phyloP scores from a whole-genome alignment of 2,329 filamentous ascomycete species.

The Ophiosphaerella narmari region DNA sequence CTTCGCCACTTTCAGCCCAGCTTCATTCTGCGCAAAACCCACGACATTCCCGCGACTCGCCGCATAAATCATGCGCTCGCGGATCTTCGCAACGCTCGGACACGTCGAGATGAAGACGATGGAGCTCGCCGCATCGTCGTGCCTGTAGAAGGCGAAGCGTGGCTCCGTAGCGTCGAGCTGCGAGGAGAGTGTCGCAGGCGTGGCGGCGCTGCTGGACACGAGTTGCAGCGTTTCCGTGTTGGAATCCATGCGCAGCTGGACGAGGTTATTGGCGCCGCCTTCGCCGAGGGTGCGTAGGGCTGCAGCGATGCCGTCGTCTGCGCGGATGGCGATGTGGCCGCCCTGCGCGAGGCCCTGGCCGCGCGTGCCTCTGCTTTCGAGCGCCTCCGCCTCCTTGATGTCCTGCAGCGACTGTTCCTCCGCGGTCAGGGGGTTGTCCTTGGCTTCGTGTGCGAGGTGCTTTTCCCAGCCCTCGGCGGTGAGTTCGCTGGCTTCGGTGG shows the following conservation, averaged over 20 bases:
- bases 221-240: slow-evolving; percentile 72
- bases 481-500: slow-evolving; percentile 71
- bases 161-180: slow-evolving; percentile 71
- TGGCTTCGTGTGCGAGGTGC: slow-evolving; percentile 69
- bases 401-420: slow-evolving; percentile 74
- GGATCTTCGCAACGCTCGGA: slow-evolving; percentile 73
- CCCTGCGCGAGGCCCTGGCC: slow-evolving; percentile 47
- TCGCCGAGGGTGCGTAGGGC: slow-evolving; percentile 65
- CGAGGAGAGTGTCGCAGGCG: slow-evolving; percentile 62
- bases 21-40: slow-evolving; percentile 67
- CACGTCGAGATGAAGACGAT: slow-evolving; percentile 85
- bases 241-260: slow-evolving; percentile 76
- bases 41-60: slow-evolving; percentile 65
- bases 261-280: slow-evolving; percentile 57
- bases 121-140: slow-evolving; percentile 60
- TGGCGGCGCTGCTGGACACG: slow-evolving; percentile 57
- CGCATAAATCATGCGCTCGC: slow-evolving; percentile 84
- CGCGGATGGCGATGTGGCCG: slow-evolving; percentile 54
- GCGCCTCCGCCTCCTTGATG: slow-evolving; percentile 75
- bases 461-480: slow-evolving; percentile 70
- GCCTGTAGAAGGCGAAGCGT: slow-evolving; percentile 78
- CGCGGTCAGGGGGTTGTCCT: slow-evolving; percentile 73
- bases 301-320: slow-evolving; percentile 66
- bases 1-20: slow-evolving; percentile 70
- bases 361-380: slow-evolving; percentile 72